phyloP scores from a whole-genome alignment of 768 basidiomycete species.

The Tephrocybe sp. region DNA sequence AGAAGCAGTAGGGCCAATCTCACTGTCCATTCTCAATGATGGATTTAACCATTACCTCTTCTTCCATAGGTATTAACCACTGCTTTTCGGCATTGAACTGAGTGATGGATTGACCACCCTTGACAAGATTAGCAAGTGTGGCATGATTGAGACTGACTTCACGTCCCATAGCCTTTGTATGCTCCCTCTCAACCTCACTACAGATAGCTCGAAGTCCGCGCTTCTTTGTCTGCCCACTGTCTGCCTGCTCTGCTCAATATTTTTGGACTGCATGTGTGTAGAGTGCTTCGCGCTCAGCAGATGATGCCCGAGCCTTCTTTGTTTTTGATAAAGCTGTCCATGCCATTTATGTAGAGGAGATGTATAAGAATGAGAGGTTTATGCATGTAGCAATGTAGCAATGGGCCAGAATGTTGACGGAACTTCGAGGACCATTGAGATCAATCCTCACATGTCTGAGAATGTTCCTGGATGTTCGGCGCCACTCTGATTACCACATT shows the following conservation, averaged over 20 bases:
- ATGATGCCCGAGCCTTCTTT: too few species aligned
- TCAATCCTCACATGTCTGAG: too few species aligned
- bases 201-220: neutral
- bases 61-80: neutral
- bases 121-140: slow-evolving; percentile 1
- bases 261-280: too few species aligned
- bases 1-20: slow-evolving; percentile 5
- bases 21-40: neutral
- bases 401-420: too few species aligned
- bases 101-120: neutral
- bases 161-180: neutral
- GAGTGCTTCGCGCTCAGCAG: too few species aligned
- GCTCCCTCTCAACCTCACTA: slow-evolving; percentile 1
- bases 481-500: too few species aligned
- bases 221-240: neutral
- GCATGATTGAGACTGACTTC: slow-evolving; percentile 1
- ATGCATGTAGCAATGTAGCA: too few species aligned
- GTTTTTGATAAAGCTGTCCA: too few species aligned
- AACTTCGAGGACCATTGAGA: too few species aligned
- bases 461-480: too few species aligned
- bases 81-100: slow-evolving; percentile 7
- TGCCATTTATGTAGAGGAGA: too few species aligned
- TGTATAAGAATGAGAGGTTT: too few species aligned
- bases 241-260: neutral
- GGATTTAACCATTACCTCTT: neutral